Conservation (phyloP, 768 basidiomycete genomes). For the Lactarius sp. region DNA sequence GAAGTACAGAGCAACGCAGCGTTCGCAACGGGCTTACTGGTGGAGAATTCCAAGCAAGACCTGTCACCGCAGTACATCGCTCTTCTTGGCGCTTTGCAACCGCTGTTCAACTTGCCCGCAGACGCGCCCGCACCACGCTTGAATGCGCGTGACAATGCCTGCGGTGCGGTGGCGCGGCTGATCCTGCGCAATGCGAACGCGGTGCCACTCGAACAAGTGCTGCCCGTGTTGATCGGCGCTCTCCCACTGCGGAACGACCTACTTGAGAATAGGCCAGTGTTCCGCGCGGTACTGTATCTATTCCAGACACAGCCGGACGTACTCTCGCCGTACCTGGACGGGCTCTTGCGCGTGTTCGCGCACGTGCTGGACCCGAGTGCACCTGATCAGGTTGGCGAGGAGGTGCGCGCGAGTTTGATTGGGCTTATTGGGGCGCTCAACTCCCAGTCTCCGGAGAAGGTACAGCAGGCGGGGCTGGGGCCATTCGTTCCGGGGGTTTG, state of each 20-base stretch:
- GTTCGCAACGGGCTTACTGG: constrained; percentile 87
- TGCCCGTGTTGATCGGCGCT: constrained; percentile 75
- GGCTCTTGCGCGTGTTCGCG: constrained; percentile 71
- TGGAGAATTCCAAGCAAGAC: constrained; percentile 81
- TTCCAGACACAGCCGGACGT: constrained; percentile 71
- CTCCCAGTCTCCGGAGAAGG: constrained; percentile 66
- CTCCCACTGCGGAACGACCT: constrained; percentile 86
- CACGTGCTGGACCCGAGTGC: constrained; percentile 73
- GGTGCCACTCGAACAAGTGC: constrained; percentile 85
- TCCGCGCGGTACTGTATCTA: constrained; percentile 83
- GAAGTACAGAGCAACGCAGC: constrained; percentile 97
- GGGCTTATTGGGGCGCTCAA: constrained; percentile 68
- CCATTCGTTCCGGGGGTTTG: constrained; percentile 47
- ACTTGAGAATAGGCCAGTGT: constrained; percentile 86
- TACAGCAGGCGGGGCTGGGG: constrained; percentile 73
- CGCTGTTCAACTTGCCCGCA: constrained; percentile 65
- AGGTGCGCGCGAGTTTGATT: constrained; percentile 71
- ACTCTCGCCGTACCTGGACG: constrained; percentile 72
- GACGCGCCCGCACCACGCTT: constrained; percentile 60
- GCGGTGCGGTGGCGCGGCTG: constrained; percentile 86
- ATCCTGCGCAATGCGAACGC: constrained; percentile 73
- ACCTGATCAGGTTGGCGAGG: constrained; percentile 75
- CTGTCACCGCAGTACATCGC: constrained; percentile 74
- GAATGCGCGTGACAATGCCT: constrained; percentile 96
- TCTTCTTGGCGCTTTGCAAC: constrained; percentile 73